Evolutionary conservation across 176 grass and related monocot genomes (phyloP).

Genomic region (Calamus simplicifolius): DNA sequence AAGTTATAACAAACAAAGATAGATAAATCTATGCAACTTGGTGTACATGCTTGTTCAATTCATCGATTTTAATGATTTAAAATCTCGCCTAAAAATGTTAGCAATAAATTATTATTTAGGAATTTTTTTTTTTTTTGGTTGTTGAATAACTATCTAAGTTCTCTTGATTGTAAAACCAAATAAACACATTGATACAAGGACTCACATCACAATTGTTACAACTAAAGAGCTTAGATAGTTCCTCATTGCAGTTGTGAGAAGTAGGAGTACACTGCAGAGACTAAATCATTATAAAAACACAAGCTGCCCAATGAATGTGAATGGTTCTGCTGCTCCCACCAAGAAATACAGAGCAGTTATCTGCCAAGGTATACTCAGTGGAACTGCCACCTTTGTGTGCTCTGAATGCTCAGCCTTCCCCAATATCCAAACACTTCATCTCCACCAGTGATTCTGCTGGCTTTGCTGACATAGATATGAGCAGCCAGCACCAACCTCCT

Average conservation of each 20-base stretch:
- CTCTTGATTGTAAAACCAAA: conserved; percentile 40
- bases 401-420: conserved; percentile 32
- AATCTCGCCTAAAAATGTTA: too few relatives aligned
- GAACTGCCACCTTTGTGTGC: conserved; percentile 54
- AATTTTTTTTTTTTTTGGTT: too few relatives aligned
- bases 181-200: too few relatives aligned
- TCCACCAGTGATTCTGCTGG: conserved; percentile 49
- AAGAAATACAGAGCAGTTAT: conserved; percentile 64
- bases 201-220: conserved; percentile 42
- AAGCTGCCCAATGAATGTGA: conserved; percentile 70
- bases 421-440: conserved; percentile 49
- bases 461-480: conserved; percentile 67
- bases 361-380: conserved; percentile 74
- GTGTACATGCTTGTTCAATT: too few relatives aligned
- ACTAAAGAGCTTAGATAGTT: conserved; percentile 76
- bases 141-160: conserved; percentile 32
- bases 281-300: conserved; percentile 55
- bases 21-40: too few relatives aligned
- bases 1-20: too few relatives aligned
- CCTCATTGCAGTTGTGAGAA: conserved; percentile 44
- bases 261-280: conserved; percentile 57
- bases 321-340: conserved; percentile 62
- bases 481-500: conserved; percentile 75
- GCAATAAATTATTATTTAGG: too few relatives aligned
- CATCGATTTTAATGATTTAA: too few relatives aligned